phyloP scores from a whole-genome alignment of 2,329 filamentous ascomycete genomes.

The Lasiodiplodia sp. region DNA sequence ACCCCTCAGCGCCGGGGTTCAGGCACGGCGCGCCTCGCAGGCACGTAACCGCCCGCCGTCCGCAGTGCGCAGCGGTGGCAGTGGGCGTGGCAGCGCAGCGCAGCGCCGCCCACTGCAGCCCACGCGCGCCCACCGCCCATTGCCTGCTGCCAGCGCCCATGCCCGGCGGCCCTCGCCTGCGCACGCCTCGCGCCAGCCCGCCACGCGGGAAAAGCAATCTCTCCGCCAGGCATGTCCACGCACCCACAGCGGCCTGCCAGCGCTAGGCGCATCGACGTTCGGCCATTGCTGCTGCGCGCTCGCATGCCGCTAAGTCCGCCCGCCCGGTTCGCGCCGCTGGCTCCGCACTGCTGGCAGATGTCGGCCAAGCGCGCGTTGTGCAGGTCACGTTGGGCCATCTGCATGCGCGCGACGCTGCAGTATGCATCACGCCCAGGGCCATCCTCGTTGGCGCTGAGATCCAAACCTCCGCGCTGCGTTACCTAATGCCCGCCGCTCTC shows the following conservation, averaged over 20 bases:
- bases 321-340: conserved; percentile 10
- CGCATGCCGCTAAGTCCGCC: conserved; percentile 1
- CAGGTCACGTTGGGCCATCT: conserved; percentile 22
- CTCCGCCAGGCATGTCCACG: conserved; percentile 6
- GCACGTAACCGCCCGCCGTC: conserved; percentile 25
- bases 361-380: conserved; percentile 17
- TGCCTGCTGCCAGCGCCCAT: conserved; percentile 5
- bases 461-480: conserved; percentile 15
- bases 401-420: conserved; percentile 25
- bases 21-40: conserved; percentile 25
- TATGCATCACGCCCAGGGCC: conserved; percentile 21
- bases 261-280: conserved; percentile 11
- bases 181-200: conserved; percentile 22
- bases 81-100: neutral
- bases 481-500: conserved; percentile 26
- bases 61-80: neutral
- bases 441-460: conserved; percentile 18
- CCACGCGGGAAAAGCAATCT: conserved; percentile 26
- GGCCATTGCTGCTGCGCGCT: conserved; percentile 3
- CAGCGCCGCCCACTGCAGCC: neutral
- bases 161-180: conserved; percentile 1
- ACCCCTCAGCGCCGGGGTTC: conserved; percentile 28
- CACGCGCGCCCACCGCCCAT: conserved; percentile 15
- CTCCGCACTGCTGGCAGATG: conserved; percentile 10
- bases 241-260: neutral